Evolutionary conservation across 1,284 basidiomycete species (phyloP).

Genomic region (Schizophyllum commune): DNA sequence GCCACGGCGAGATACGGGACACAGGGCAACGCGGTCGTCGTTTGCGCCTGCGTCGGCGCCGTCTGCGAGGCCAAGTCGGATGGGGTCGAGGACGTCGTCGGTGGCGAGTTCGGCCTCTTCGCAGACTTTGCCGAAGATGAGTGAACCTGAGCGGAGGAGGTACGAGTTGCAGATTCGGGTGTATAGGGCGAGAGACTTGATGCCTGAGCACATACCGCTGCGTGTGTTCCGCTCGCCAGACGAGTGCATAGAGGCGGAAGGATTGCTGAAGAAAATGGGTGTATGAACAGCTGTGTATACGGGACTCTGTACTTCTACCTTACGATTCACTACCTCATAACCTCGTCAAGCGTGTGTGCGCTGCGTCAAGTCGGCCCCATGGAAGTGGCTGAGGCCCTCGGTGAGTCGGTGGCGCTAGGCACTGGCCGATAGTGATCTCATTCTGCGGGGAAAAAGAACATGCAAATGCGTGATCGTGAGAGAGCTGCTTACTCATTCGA

Average conservation of each 20-base stretch:
- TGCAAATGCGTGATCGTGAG: too few relatives aligned
- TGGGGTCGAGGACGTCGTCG: slow-evolving; percentile 2
- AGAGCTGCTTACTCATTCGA: too few relatives aligned
- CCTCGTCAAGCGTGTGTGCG: too few relatives aligned
- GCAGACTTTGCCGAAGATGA: slow-evolving; percentile 19
- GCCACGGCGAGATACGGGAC: not conserved
- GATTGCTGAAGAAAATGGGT: slow-evolving; percentile 23
- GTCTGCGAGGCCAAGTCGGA: slow-evolving; percentile 1
- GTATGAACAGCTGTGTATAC: slow-evolving; percentile 3
- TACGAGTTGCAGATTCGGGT: slow-evolving; percentile 53
- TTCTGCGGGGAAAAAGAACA: too few relatives aligned
- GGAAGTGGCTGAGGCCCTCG: too few relatives aligned
- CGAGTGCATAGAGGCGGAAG: slow-evolving; percentile 57
- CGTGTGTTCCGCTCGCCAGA: slow-evolving; percentile 57
- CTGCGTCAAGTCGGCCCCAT: too few relatives aligned
- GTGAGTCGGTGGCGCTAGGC: too few relatives aligned
- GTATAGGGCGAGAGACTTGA: slow-evolving; percentile 45
- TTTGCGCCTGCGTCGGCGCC: slow-evolving; percentile 4
- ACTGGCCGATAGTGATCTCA: too few relatives aligned
- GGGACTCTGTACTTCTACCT: too few relatives aligned
- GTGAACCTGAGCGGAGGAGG: slow-evolving; percentile 47
- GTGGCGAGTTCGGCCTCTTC: slow-evolving; percentile 7
- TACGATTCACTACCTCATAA: too few relatives aligned
- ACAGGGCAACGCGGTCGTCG: not conserved
- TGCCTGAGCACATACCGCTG: slow-evolving; percentile 48